phyloP scores from a whole-genome alignment of 345 rosid species.

The Populus tremula region DNA sequence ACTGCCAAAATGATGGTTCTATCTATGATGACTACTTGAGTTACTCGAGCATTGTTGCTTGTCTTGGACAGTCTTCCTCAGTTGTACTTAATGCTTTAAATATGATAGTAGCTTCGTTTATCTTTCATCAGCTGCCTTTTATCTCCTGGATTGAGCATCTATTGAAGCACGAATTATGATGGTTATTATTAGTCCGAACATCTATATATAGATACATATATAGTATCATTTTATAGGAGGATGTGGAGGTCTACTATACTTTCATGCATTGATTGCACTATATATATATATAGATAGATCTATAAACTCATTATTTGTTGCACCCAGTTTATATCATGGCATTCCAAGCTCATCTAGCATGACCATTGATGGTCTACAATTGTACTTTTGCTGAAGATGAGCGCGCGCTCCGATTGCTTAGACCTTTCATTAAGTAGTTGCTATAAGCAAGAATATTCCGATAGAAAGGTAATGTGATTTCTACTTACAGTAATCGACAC shows the following conservation, averaged over 20 bases:
- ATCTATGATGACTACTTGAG: background rate
- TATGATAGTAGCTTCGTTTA: background rate
- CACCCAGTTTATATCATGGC: background rate
- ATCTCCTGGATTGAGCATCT: background rate
- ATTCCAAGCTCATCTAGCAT: background rate
- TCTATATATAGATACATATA: background rate
- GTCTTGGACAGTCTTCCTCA: background rate
- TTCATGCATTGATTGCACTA: background rate
- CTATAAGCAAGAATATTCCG: no score
- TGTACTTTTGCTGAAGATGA: no score
- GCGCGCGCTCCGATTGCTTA: no score
- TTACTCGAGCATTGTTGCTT: background rate
- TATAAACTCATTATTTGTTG: background rate
- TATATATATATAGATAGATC: background rate
- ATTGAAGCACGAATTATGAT: background rate
- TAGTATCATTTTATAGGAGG: background rate
- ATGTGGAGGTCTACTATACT: background rate
- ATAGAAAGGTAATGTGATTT: no score
- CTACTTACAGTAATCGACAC: no score
- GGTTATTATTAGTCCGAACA: background rate
- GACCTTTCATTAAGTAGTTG: no score
- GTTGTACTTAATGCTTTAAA: background rate
- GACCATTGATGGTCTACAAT: background rate
- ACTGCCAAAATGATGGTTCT: background rate
- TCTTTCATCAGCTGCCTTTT: background rate